Percentiles rank a stretch among this genome's conserved stretches.
Conservation (phyloP, 805 yeast genomes). For the Ogataea pignaliae region DNA sequence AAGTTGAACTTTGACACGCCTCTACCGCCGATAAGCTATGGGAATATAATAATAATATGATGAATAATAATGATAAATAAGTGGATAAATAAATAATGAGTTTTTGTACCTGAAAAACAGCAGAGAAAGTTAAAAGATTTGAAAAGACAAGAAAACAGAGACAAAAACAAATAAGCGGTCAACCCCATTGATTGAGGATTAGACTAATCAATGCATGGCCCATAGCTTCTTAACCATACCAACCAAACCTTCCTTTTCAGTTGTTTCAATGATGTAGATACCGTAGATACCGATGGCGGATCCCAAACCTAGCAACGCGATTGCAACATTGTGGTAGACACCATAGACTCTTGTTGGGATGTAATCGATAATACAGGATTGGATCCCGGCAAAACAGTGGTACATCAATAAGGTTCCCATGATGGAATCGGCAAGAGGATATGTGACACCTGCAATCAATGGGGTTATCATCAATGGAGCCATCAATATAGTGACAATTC, state of each 20-base stretch:
- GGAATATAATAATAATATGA: background rate
- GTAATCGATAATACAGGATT: constrained; percentile 73
- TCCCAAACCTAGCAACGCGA: constrained; percentile 58
- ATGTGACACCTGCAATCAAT: constrained; percentile 49
- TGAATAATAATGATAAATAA: background rate
- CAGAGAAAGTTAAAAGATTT: too few relatives aligned
- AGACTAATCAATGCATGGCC: constrained; percentile 21
- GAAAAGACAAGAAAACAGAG: too few relatives aligned
- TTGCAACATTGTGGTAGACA: constrained; percentile 53
- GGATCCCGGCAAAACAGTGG: constrained; percentile 70
- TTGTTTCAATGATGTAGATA: constrained; percentile 61
- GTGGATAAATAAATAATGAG: background rate
- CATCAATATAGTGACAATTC: constrained; percentile 53
- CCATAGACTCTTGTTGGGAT: constrained; percentile 75
- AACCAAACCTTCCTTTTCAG: constrained; percentile 59
- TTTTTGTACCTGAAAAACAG: too few relatives aligned
- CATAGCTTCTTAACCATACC: constrained; percentile 35
- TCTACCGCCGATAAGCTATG: too few relatives aligned
- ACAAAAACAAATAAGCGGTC: too few relatives aligned
- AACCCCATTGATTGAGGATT: too few relatives aligned
- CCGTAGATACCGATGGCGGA: constrained; percentile 67
- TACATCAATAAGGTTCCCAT: constrained; percentile 51
- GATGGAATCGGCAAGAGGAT: constrained; percentile 52
- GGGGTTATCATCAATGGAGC: constrained; percentile 64
- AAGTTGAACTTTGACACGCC: background rate